Conservation (phyloP, 306 rosid genomes). For the Pyrus betulifolia region DNA sequence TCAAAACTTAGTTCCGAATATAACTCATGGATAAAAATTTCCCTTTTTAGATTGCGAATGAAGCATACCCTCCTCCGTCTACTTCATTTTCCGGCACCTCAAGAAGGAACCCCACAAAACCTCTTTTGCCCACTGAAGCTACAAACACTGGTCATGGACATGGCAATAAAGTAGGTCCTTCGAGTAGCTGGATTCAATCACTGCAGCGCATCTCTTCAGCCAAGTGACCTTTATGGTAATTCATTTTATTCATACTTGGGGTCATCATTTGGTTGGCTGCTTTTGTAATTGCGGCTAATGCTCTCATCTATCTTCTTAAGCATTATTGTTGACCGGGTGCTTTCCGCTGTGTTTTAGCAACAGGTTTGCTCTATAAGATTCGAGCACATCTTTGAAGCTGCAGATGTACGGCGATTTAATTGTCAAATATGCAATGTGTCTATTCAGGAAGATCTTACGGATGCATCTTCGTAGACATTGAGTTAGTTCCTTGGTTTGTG, state of each 20-base stretch:
- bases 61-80: conserved; percentile 51
- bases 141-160: conserved; percentile 45
- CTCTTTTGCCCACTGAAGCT: conserved; percentile 44
- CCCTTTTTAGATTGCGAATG: conserved; percentile 49
- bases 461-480: conserved; percentile 32
- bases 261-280: conserved; percentile 8
- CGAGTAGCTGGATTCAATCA: conserved; percentile 88
- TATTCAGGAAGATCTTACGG: conserved; percentile 31
- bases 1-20: background rate
- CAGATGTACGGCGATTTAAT: conserved; percentile 28
- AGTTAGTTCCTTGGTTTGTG: conserved; percentile 43
- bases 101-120: conserved; percentile 51
- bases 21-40: conserved; percentile 2
- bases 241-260: conserved; percentile 4
- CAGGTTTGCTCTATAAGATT: conserved; percentile 30
- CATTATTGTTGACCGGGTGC: conserved; percentile 18
- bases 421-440: conserved; percentile 24
- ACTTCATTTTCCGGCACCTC: conserved; percentile 53
- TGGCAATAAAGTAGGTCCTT: conserved; percentile 62
- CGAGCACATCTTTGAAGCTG: conserved; percentile 30
- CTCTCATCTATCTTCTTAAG: background rate
- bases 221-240: conserved; percentile 53
- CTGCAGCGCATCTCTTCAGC: conserved; percentile 70
- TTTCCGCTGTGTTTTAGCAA: conserved; percentile 32
- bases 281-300: background rate